Evolutionary conservation across 1,139 yeast genomes (phyloP), one percentile per base, ranked within the genome.

Genomic region (Geotrichum phurueaensis): DNA sequence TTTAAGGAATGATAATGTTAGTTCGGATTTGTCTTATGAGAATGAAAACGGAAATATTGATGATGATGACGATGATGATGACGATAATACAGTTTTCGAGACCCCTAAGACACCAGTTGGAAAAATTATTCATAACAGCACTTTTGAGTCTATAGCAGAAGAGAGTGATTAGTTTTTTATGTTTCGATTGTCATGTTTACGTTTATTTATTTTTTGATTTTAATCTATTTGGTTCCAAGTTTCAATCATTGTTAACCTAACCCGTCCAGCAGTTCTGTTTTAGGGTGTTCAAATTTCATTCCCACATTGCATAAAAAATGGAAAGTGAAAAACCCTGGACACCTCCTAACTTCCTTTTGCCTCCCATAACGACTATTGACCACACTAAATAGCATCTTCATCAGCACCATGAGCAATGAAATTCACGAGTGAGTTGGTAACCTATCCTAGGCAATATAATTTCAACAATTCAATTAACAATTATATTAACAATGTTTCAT

Each of bases 391-490:
- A 25, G 6, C 27, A 25, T 25, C 3, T 25, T 25, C 27, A 25
- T 39, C 47, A 39, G 29, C 22, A 57, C n/a, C 55, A 63, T 63
- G 65, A 59, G 64, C 36, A 63, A 63, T 45, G 66, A 64, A 52
- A 62, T 64, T 36, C 65, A 63, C 54, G 66, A 62, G 66, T 64
- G 59, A 48, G 66, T 62, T 20, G 13, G 43, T 59, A 20, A 13
- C n/a, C 3, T 25, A 6, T 25, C 27, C 3, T 25, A 6, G 27
- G 6, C 6, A 25, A 25, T 25, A 25, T 25, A 25, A 25, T n/a
- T n/a, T n/a, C n/a, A n/a, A n/a, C 15, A 22, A 13, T 33, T 22
- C n/a, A 31, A 20, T n/a, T 13, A 22, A 3, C 23, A 2, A 39
- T 31, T 10, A 36, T 2, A 12, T 15, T 54, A 36, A 25, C 27